These are phyloP conservation scores for Fusarium coffeatum DNA, from an alignment of 2,329 filamentous ascomycete genomes.

Conservation along the genomic window DNA sequence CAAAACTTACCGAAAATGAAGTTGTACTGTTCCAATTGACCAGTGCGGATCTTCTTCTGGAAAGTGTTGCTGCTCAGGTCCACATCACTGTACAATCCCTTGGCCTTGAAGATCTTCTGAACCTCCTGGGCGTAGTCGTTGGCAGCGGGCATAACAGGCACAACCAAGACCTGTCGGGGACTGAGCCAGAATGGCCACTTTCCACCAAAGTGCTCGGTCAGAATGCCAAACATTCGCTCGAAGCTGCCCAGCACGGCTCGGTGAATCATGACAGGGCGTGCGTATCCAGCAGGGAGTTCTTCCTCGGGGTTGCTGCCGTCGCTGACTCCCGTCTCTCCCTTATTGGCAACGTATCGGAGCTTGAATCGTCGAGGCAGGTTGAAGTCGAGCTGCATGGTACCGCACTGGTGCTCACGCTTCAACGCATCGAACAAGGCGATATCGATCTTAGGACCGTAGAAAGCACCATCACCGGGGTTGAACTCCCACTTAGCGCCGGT, in stretches of 20 bases:
- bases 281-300: conserved; percentile 74
- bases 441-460: conserved; percentile 99
- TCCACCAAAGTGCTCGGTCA: conserved; percentile 85
- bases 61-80: conserved; percentile 76
- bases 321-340: conserved; percentile 56
- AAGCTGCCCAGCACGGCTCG: conserved; percentile 82
- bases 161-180: conserved; percentile 76
- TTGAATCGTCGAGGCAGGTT: conserved; percentile 68
- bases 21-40: conserved; percentile 84
- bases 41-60: conserved; percentile 89
- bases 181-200: conserved; percentile 93
- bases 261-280: conserved; percentile 87
- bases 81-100: conserved; percentile 75
- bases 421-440: conserved; percentile 93
- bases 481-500: conserved; percentile 81
- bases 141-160: conserved; percentile 78
- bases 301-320: conserved; percentile 57
- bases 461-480: conserved; percentile 95
- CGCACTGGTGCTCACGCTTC: conserved; percentile 68
- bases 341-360: conserved; percentile 63
- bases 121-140: conserved; percentile 83
- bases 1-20: conserved; percentile 75
- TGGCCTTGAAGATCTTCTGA: conserved; percentile 72
- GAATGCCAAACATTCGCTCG: conserved; percentile 75
- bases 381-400: conserved; percentile 96